Base-by-base conservation (phyloP, 257 asterid species). In the Solanum piurae region DNA sequence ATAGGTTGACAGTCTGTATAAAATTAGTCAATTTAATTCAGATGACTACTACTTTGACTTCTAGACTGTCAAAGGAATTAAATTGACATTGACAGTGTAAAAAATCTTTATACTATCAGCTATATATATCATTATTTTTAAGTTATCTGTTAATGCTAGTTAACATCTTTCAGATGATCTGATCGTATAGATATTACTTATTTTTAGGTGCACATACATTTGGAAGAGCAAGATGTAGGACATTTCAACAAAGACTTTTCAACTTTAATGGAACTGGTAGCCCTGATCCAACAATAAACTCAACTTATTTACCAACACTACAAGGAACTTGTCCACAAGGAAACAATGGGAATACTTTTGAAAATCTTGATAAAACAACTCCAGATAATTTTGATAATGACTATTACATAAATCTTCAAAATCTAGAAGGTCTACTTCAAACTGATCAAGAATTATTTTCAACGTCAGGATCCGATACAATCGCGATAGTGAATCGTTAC, bases 211-310 rank as follows among this genome's bases (percentile, higher is more conserved):
- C 66, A 20, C 66, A 96, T 89, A 95, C 98, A 37, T 92, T 96
- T 31, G 98, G 98, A 33, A 6, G 92, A 21, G 77, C 98, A 60
- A 93, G 88, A 66, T 96, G 98, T 21, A 90, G 91, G 2, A 33
- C 89, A 13, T 96, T 95, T 89, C 91, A 95, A 87, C n/a, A 82
- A 89, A 84, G 98, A 77, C 66, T 95, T 31, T 92, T 92, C 60
- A 93, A 95, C 73, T 96, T 95, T 86, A 92, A 91, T 21, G 95
- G 96, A 27, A 96, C 93, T 31, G 97, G 96, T 3, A 92, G 93
- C 2, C 94, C 98, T 36, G 99, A 96, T 88, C 55, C 84, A 46
- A 95, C 98, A 10, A 87, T 96, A 86, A 93, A 95, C 71, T 34
- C 80, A 72, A 44, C 21, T 64, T 86, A 91, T 69, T 85, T 92